Conservation (phyloP, 495 filamentous ascomycete species). For the Penicillium canariense region DNA sequence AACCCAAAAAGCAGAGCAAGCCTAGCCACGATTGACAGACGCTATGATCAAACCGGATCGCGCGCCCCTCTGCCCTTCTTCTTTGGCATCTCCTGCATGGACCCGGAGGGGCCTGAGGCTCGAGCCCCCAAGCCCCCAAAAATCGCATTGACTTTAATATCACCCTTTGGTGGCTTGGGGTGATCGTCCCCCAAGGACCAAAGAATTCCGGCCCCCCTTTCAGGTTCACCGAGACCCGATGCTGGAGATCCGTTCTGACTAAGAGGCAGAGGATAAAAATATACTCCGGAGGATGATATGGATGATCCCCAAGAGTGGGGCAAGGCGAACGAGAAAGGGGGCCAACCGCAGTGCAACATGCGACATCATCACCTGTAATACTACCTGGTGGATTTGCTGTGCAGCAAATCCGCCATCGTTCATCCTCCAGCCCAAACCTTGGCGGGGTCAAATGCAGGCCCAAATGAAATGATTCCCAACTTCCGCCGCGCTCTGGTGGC, state of each 20-base stretch:
- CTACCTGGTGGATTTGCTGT: slow-evolving; percentile 1
- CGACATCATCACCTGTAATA: slow-evolving; percentile 4
- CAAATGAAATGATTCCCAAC: background rate
- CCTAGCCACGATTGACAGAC: slow-evolving; percentile 1
- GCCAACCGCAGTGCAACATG: slow-evolving; percentile 3
- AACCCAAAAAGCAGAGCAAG: background rate
- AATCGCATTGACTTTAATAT: slow-evolving; percentile 7
- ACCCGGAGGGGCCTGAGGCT: slow-evolving; percentile 6
- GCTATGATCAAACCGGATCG: slow-evolving; percentile 12
- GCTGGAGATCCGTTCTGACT: slow-evolving; percentile 14
- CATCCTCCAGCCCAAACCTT: background rate
- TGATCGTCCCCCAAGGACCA: slow-evolving; percentile 11
- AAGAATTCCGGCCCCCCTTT: slow-evolving; percentile 7
- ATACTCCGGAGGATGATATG: slow-evolving; percentile 6
- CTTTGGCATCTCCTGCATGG: slow-evolving; percentile 3
- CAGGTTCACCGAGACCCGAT: slow-evolving; percentile 15
- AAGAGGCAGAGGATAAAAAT: slow-evolving; percentile 17
- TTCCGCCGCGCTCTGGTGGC: background rate
- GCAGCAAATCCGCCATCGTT: background rate
- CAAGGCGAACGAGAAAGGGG: slow-evolving; percentile 8
- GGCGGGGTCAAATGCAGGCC: background rate
- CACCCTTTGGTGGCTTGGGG: slow-evolving; percentile 18
- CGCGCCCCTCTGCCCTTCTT: background rate
- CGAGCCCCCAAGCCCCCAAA: slow-evolving; percentile 12
- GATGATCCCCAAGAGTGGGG: slow-evolving; percentile 20